A percentile compares a stretch with the other conserved stretches of the same genome.
Conservation (phyloP, 1,284 basidiomycete genomes). For the Leccinum pachyderme region DNA sequence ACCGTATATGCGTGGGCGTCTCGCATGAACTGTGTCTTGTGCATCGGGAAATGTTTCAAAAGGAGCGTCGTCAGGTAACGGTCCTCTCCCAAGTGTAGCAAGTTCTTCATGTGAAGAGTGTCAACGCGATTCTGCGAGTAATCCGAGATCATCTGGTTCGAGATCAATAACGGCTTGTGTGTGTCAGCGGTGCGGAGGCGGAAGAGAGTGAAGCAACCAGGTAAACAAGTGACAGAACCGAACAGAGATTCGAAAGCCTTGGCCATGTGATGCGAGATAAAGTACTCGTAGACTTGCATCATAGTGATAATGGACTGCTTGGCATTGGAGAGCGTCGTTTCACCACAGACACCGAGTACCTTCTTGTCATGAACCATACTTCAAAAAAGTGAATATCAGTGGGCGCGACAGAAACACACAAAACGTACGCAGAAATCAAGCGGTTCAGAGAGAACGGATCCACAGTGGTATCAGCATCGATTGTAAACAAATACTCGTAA, state of each 20-base stretch:
- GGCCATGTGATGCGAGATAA: slow-evolving; percentile 95
- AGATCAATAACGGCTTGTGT: slow-evolving; percentile 85
- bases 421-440: slow-evolving; percentile 82
- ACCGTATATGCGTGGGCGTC: slow-evolving; percentile 93
- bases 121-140: slow-evolving; percentile 97
- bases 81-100: slow-evolving; percentile 97
- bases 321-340: slow-evolving; percentile 87
- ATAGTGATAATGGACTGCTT: slow-evolving; percentile 95
- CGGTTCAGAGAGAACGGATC: slow-evolving; percentile 85
- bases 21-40: slow-evolving; percentile 93
- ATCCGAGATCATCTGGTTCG: slow-evolving; percentile 87
- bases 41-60: slow-evolving; percentile 89
- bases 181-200: slow-evolving; percentile 91
- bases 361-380: slow-evolving; percentile 95
- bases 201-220: slow-evolving; percentile 96
- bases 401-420: neutral
- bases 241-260: slow-evolving; percentile 98
- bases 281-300: slow-evolving; percentile 99
- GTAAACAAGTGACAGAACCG: slow-evolving; percentile 97
- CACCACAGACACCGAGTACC: slow-evolving; percentile 89
- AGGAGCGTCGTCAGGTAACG: slow-evolving; percentile 95
- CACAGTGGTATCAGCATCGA: slow-evolving; percentile 97
- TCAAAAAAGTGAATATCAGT: neutral
- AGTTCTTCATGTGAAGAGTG: slow-evolving; percentile 96
- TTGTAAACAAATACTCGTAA: slow-evolving; percentile 93